Evolutionary conservation across 2,329 filamentous ascomycete species (phyloP), one percentile per base, ranked within the genome.

Genomic region (Fusarium sambucinum): DNA sequence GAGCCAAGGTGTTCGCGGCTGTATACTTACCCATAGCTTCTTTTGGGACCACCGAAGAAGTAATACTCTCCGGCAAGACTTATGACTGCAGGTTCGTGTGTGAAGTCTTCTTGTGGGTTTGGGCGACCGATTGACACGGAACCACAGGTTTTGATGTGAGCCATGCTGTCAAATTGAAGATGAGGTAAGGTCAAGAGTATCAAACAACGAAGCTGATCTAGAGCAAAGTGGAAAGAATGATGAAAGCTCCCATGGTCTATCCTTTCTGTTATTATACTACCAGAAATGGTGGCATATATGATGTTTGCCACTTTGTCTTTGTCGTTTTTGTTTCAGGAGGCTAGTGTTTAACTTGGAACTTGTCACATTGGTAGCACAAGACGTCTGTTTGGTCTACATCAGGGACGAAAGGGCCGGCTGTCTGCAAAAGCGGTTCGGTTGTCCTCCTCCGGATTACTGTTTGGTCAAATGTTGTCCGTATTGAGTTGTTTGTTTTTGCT

Each of bases 11-110:
- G 29, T 14, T 33, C 2, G 40, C 12, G 1, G 2, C 13, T 29
- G 11, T 23, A 46, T 16, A 6, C 27, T 35, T 23, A 73, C 71
- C 69, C 71, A n/a, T 69, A 69, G 27, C 69, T 73, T 25, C 54
- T 56, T 2, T 17, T 25, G 11, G 55, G 59, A 7, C 71, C 71
- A 33, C 71, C 72, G 19, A 72, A 73, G n/a, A 69, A 73, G 55
- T 58, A 73, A 10, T 41, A 29, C 7, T 64, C 55, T 2, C 69
- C 71, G 7, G 60, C 59, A 13, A 73, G 68, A 23, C 65, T 73
- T 4, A 74, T 19, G 5, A 60, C 54, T 8, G 70, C 44, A 27
- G 55, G 29, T 32, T 73, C 71, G 21, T 64, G 21, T 2, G 53
- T 60, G 30, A 59, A 61, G 12, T 59, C 50, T 17, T 70, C 66